phyloP scores from a whole-genome alignment of 1,284 basidiomycete genomes.

The Puccinia horiana region DNA sequence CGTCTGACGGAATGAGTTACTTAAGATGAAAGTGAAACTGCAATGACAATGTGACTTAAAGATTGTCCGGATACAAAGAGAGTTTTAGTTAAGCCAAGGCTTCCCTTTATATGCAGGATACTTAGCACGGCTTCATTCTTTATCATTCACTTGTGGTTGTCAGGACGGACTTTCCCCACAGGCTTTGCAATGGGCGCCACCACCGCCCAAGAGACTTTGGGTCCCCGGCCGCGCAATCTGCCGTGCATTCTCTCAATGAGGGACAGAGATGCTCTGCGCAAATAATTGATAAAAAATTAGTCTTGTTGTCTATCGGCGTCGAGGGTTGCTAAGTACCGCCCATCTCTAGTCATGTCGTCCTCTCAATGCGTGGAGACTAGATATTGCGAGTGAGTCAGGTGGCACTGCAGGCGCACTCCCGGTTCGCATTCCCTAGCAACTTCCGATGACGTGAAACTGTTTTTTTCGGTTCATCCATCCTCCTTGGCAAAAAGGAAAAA shows the following conservation, averaged over 20 bases:
- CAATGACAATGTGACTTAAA: no score
- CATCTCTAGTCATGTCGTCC: not conserved
- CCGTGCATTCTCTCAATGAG: no score
- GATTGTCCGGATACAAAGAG: no score
- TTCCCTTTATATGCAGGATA: not conserved
- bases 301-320: not conserved
- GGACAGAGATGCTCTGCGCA: not conserved
- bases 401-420: not conserved
- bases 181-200: not conserved
- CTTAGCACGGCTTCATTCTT: not conserved
- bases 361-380: not conserved
- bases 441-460: not conserved
- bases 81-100: not conserved
- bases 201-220: not conserved
- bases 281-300: not conserved
- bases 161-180: not conserved
- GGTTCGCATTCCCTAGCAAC: not conserved
- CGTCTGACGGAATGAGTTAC: not conserved
- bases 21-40: not conserved
- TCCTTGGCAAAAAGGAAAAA: not conserved
- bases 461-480: not conserved
- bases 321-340: not conserved
- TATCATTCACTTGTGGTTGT: not conserved
- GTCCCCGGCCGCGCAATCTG: not conserved
- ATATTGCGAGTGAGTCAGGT: not conserved